phyloP scores from a whole-genome alignment of 371 early-diverging fungal genomes.

The Conidiobolus incongruus region DNA sequence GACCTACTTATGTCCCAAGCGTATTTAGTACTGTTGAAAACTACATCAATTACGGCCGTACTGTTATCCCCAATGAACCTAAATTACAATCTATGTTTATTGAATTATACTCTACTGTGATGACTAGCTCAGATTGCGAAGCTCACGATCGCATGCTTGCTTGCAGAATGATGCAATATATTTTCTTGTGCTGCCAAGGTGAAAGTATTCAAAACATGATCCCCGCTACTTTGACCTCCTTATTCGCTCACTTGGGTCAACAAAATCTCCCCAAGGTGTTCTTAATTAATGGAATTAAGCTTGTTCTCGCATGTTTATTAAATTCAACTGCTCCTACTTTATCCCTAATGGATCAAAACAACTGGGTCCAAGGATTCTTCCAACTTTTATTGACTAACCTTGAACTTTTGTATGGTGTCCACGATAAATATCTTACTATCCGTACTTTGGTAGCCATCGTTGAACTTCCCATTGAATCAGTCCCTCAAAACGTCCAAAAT shows the following conservation, averaged over 20 bases:
- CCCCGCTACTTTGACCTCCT: slow-evolving; percentile 34
- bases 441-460: too few relatives aligned
- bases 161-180: slow-evolving; percentile 50
- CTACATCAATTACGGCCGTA: slow-evolving; percentile 62
- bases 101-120: slow-evolving; percentile 41
- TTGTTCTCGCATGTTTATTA: slow-evolving; percentile 55
- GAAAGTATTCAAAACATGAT: slow-evolving; percentile 37
- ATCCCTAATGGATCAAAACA: slow-evolving; percentile 42
- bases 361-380: slow-evolving; percentile 57
- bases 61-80: slow-evolving; percentile 27
- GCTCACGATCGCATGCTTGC: slow-evolving; percentile 50
- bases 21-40: slow-evolving; percentile 68
- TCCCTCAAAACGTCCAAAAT: too few relatives aligned
- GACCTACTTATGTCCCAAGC: slow-evolving; percentile 54
- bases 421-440: slow-evolving; percentile 79
- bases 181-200: slow-evolving; percentile 55
- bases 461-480: too few relatives aligned
- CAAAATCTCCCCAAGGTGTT: slow-evolving; percentile 19
- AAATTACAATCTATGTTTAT: slow-evolving; percentile 34
- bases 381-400: slow-evolving; percentile 49
- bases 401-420: slow-evolving; percentile 50
- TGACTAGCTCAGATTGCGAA: slow-evolving; percentile 35
- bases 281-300: slow-evolving; percentile 16
- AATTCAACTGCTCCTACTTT: slow-evolving; percentile 62
- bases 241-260: slow-evolving; percentile 27